phyloP scores from a whole-genome alignment of 139 green algal genomes.

The Haematococcus sp. region DNA sequence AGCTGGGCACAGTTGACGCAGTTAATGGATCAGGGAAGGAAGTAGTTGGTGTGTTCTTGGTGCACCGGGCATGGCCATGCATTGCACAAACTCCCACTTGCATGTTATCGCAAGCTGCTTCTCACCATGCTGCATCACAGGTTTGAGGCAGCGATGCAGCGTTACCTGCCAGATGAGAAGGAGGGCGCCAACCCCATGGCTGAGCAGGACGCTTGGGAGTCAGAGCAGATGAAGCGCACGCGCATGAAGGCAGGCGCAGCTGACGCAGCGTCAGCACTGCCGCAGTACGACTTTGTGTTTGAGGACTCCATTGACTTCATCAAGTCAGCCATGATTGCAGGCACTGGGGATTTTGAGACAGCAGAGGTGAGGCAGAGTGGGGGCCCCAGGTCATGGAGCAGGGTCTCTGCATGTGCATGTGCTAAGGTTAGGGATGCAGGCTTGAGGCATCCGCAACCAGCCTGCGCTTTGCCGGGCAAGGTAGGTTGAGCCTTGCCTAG shows the following conservation, averaged over 20 bases:
- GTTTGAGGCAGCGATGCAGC: constrained; percentile 37
- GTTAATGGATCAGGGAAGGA: no score
- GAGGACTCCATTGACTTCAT: constrained; percentile 98
- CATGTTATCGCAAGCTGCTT: no score
- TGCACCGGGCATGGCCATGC: no score
- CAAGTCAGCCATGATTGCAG: constrained; percentile 57
- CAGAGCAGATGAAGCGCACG: constrained; percentile 79
- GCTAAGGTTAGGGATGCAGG: neutral
- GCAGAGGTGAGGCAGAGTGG: constrained; percentile 7
- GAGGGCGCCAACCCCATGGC: constrained; percentile 63
- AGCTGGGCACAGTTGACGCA: no score
- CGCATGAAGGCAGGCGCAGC: constrained; percentile 22
- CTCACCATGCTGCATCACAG: neutral
- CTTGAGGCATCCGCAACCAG: no score
- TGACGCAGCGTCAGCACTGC: constrained; percentile 8
- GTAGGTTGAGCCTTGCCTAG: no score
- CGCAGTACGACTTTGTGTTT: constrained; percentile 88
- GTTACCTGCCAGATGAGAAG: constrained; percentile 36
- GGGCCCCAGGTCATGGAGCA: no score
- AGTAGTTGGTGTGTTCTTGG: no score
- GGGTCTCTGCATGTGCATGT: constrained; percentile 4
- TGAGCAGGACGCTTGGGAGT: constrained; percentile 93
- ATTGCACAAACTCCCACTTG: no score
- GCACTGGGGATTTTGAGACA: constrained; percentile 21
- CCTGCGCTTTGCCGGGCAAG: no score